Evolutionary conservation across 768 basidiomycete genomes (phyloP), one percentile per base, ranked within the genome.

Genomic region (Kwoniella botswanensis): DNA sequence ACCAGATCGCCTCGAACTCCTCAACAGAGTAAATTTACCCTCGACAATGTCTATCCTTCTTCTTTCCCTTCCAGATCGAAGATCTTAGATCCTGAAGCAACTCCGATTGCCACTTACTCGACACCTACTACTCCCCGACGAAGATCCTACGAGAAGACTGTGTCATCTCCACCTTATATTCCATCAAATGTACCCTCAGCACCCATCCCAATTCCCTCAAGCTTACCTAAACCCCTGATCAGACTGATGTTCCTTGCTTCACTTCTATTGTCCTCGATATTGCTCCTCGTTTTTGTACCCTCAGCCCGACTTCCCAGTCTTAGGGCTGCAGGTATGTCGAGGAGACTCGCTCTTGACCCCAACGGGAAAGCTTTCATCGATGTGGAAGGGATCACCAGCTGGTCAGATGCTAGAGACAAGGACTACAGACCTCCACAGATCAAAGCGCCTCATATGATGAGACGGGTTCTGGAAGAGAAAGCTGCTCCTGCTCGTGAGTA

Each of bases 351-450:
- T 18, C 62, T 77, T n/a, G 71, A 57, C 29, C 43, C 72, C 18
- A 75, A 74, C 29, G 78, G 74, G 44, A 54, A 60, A 46, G 76
- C 72, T 6, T 76, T 72, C 54, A 57, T 67, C 12, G 73, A 76
- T 52, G 41, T 74, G n/a, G 60, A 35, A 21, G 46, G 65, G 15
- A 54, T 72, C 10, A 46, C 18, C 13, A 72, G 72, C 59, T 74
- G 66, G 59, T 53, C 65, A 29, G 72, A 75, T 29, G 76, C 75
- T 26, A 54, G 74, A 53, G 68, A 63, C 18, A 64, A 58, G 46
- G 78, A 77, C 26, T 79, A 79, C 69, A 52, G 35, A 44, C 78
- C 78, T 5, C 78, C 78, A 52, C 76, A 79, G 44, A 65, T 79
- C 65, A 66, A 65, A 43, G 69, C 69, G 13, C 21, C 60, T 17